Evolutionary conservation across 257 asterid species (phyloP).

Genomic region (Nicotiana tabacum): DNA sequence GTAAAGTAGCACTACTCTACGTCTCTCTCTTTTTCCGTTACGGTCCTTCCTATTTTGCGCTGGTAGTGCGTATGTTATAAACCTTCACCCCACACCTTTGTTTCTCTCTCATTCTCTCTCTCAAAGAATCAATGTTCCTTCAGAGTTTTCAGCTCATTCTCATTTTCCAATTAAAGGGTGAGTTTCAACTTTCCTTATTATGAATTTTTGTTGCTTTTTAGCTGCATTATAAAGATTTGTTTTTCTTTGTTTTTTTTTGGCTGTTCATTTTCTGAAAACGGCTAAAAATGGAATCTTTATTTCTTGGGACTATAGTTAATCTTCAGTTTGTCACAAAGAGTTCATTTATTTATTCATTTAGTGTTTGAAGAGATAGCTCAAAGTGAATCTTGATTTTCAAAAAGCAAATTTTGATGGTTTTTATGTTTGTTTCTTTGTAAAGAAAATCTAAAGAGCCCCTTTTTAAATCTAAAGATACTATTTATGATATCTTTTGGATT

Average conservation of each 20-base stretch:
- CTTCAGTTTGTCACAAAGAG: background rate
- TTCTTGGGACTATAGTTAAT: background rate
- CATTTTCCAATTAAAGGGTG: slow-evolving; percentile 12
- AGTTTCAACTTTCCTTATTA: slow-evolving; percentile 9
- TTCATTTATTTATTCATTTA: background rate
- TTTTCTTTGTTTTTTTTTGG: background rate
- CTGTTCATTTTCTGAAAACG: background rate
- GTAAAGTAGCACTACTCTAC: background rate
- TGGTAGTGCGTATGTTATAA: slow-evolving; percentile 19
- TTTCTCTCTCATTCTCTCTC: background rate
- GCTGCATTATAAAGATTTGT: background rate
- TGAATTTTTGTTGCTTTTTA: background rate
- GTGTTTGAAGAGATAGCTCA: background rate
- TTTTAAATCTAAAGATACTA: background rate
- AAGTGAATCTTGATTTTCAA: background rate
- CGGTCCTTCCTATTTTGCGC: slow-evolving; percentile 19
- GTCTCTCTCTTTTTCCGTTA: background rate
- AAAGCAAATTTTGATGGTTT: background rate
- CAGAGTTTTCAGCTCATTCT: background rate
- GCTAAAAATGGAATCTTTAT: background rate
- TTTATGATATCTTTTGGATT: background rate
- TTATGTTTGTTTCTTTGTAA: background rate
- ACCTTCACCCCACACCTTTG: slow-evolving; percentile 24
- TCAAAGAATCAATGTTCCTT: slow-evolving; percentile 11
- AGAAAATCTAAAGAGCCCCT: background rate